Evolutionary conservation across 225 moss, liverwort and hornwort species (phyloP).

Genomic region (Polytrichum formosum): DNA sequence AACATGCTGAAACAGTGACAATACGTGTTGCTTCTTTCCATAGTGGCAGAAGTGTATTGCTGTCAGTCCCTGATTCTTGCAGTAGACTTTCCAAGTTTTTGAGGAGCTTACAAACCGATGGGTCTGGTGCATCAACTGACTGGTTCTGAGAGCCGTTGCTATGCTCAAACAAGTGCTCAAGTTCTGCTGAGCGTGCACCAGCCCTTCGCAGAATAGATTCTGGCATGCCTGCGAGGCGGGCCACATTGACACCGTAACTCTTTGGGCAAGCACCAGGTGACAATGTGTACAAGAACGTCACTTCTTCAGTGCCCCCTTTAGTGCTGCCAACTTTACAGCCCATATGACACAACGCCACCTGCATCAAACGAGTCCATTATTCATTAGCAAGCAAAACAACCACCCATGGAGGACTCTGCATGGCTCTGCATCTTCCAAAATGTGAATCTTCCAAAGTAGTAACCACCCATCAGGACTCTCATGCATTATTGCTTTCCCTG

Average conservation of each 20-base stretch:
- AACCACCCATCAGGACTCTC: neutral
- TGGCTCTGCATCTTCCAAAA: too few relatives aligned
- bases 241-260: slow-evolving; percentile 99
- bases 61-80: neutral
- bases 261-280: slow-evolving; percentile 87
- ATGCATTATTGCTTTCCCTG: neutral
- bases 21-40: slow-evolving; percentile 24
- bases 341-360: slow-evolving; percentile 94
- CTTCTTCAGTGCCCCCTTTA: slow-evolving; percentile 79
- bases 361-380: slow-evolving; percentile 3
- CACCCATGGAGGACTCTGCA: neutral
- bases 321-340: slow-evolving; percentile 85
- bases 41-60: too few relatives aligned
- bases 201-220: slow-evolving; percentile 75
- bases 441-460: too few relatives aligned
- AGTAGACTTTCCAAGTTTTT: slow-evolving; percentile 34
- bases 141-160: slow-evolving; percentile 6
- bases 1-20: neutral
- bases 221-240: slow-evolving; percentile 95
- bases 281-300: slow-evolving; percentile 89
- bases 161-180: slow-evolving; percentile 63
- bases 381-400: neutral
- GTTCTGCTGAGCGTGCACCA: slow-evolving; percentile 66
- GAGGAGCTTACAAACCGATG: slow-evolving; percentile 29
- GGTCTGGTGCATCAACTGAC: slow-evolving; percentile 2